A percentile compares a stretch with the other conserved stretches of the same genome.
These are phyloP conservation scores for Thraustochytrium sp. DNA, from an alignment of 352 stramenopile species.

Conservation along the genomic window DNA sequence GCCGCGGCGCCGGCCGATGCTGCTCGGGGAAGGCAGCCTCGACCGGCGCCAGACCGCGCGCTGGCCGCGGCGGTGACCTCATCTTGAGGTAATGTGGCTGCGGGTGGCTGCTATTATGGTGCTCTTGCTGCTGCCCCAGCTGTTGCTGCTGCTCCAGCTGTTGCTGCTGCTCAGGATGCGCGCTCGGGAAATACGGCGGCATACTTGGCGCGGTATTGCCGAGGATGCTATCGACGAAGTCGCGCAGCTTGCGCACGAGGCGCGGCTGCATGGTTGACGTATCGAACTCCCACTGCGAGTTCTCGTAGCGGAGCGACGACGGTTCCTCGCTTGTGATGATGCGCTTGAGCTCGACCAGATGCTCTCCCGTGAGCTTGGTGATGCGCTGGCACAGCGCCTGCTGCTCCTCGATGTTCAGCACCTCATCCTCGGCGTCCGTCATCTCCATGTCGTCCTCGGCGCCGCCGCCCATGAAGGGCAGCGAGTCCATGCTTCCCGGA, in stretches of 20 bases:
- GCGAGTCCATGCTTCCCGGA: too few relatives aligned
- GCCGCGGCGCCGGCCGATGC: background rate
- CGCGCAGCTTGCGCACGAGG: background rate
- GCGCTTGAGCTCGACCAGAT: background rate
- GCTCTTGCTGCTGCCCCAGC: too few relatives aligned
- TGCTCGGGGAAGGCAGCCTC: background rate
- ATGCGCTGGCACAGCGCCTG: conserved; percentile 1
- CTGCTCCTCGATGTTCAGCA: background rate
- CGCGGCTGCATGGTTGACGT: background rate
- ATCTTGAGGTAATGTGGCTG: background rate
- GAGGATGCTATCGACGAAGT: background rate
- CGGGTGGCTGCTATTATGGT: background rate
- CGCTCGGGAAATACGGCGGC: background rate
- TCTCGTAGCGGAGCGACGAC: background rate
- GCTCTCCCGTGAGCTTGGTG: background rate
- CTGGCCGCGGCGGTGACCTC: background rate
- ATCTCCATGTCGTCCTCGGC: background rate
- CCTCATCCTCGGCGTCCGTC: background rate
- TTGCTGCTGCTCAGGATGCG: background rate
- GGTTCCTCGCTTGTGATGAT: conserved; percentile 2
- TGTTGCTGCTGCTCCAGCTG: background rate
- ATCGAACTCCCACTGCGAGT: conserved; percentile 31
- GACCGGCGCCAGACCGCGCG: background rate
- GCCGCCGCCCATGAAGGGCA: background rate
- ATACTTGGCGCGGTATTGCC: background rate